phyloP scores from a whole-genome alignment of 176 grass and related monocot genomes.

The Eragrostis curvula region DNA sequence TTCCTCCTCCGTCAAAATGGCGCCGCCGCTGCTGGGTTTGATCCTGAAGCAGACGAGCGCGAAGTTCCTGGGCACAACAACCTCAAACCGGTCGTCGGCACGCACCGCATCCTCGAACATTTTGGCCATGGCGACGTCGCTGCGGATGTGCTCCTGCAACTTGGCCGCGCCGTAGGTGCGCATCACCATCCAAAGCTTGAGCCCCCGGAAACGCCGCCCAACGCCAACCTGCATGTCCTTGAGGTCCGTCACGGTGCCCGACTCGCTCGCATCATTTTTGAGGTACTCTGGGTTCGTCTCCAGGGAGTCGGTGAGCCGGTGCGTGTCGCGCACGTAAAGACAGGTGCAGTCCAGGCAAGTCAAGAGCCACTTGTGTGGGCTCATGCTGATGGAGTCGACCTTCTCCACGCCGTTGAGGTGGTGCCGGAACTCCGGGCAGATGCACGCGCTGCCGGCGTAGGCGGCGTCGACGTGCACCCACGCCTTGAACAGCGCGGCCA shows the following conservation, averaged over 20 bases:
- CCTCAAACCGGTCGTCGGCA: slow-evolving; percentile 44
- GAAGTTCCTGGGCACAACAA: slow-evolving; percentile 34
- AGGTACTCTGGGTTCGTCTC: slow-evolving; percentile 2
- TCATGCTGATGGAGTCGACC: slow-evolving; percentile 4
- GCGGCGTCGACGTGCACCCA: too few species aligned
- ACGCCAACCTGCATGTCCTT: slow-evolving; percentile 1
- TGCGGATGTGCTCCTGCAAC: slow-evolving; percentile 8
- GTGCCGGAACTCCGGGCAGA: too few species aligned
- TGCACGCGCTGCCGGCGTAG: too few species aligned
- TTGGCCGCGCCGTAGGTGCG: neutral
- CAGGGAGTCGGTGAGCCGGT: neutral
- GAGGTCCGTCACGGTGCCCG: neutral
- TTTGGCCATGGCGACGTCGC: slow-evolving; percentile 40
- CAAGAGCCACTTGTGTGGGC: slow-evolving; percentile 5
- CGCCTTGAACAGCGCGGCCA: too few species aligned
- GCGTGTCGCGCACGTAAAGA: neutral
- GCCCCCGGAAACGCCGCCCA: neutral
- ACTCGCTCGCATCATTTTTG: neutral
- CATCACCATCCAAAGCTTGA: slow-evolving; percentile 13
- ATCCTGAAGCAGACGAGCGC: slow-evolving; percentile 55
- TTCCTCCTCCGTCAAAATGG: slow-evolving; percentile 1
- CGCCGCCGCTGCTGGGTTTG: neutral
- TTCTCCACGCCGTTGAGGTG: neutral
- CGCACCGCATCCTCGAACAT: slow-evolving; percentile 47
- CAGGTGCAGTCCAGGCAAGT: neutral